Evolutionary conservation across 2,329 filamentous ascomycete genomes (phyloP), one percentile per base, ranked within the genome.

Genomic region (Aschersonia sp.): DNA sequence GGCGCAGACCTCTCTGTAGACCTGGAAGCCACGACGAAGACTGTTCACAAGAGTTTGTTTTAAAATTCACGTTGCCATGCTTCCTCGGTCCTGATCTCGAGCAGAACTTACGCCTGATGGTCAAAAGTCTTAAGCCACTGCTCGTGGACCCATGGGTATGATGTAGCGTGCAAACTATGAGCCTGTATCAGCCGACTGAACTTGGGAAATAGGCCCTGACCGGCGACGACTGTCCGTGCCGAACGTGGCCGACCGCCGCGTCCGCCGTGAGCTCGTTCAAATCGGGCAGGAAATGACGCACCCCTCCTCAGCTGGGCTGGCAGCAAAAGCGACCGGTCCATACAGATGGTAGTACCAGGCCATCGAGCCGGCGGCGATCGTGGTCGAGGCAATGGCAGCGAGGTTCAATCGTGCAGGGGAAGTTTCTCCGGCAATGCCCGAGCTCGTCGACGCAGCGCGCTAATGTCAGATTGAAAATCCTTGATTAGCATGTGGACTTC

Each of bases 341-440:
- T 94, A 97, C 59, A 94, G 82, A 71, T 95, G 87, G 69, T 90
- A 94, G 75, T 96, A 97, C 88, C 89, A 97, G 59, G 87, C 89
- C 62, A 90, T 81, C 57, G 90, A 90, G 60, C 88, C 89, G 68
- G 87, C 74, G 60, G 90, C 87, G 63, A 88, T 77, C 60, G 84
- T 80, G 59, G 88, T 95, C 59, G 92, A 89, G 64, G 85, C 86
- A 61, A 81, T 79, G 63, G 87, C 87, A 65, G 89, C 85, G 60
- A 89, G 75, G 70, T 90, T 96, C 68, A 92, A 76, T 70, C 83
- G 82, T 69, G 85, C 82, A 60, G 85, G 76, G 60, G 86, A 83
- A 53, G 68, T 65, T 63, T 83, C 79, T 66, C 81, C 74, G 66
- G 78, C 75, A 66, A 84, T 78, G 66, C 79, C 75, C 68, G 83